Evolutionary conservation across 2,329 filamentous ascomycete genomes (phyloP).

Genomic region (Pseudogymnoascus sp.): DNA sequence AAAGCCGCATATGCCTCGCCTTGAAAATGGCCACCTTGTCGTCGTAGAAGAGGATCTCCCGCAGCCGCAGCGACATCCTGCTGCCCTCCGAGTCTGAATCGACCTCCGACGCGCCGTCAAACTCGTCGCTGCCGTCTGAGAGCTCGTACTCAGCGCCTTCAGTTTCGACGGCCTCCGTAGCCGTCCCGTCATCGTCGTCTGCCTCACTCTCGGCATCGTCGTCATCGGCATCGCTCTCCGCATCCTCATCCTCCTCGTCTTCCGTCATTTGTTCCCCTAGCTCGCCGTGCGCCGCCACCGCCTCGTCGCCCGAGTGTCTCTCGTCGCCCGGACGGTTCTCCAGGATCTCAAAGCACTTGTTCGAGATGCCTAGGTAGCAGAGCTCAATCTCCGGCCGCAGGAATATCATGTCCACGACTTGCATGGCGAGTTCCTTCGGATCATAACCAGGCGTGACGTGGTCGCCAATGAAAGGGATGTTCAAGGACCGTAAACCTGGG

Average conservation of each 20-base stretch:
- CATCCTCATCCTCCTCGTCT: constrained; percentile 38
- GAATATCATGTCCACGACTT: constrained; percentile 71
- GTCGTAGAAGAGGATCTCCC: constrained; percentile 79
- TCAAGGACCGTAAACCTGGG: constrained; percentile 61
- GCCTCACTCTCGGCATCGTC: constrained; percentile 38
- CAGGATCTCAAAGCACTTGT: constrained; percentile 75
- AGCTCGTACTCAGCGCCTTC: constrained; percentile 32
- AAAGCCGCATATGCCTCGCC: constrained; percentile 55
- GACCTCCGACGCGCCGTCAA: constrained; percentile 29
- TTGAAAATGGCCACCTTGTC: constrained; percentile 77
- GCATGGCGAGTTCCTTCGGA: constrained; percentile 63
- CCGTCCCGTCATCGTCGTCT: constrained; percentile 31
- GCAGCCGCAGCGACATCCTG: constrained; percentile 49
- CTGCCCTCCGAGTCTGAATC: constrained; percentile 34
- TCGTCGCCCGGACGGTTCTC: constrained; percentile 50
- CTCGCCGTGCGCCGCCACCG: constrained; percentile 29
- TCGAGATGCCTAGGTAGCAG: constrained; percentile 68
- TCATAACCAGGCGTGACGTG: constrained; percentile 50
- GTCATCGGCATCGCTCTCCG: constrained; percentile 41
- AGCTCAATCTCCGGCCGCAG: constrained; percentile 68
- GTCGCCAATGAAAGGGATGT: constrained; percentile 61
- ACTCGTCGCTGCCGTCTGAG: constrained; percentile 41
- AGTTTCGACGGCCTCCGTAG: constrained; percentile 27
- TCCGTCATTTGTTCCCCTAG: constrained; percentile 32
- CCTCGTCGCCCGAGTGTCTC: constrained; percentile 21